phyloP scores from a whole-genome alignment of 2,329 filamentous ascomycete genomes.

The Aspergillus ruber region DNA sequence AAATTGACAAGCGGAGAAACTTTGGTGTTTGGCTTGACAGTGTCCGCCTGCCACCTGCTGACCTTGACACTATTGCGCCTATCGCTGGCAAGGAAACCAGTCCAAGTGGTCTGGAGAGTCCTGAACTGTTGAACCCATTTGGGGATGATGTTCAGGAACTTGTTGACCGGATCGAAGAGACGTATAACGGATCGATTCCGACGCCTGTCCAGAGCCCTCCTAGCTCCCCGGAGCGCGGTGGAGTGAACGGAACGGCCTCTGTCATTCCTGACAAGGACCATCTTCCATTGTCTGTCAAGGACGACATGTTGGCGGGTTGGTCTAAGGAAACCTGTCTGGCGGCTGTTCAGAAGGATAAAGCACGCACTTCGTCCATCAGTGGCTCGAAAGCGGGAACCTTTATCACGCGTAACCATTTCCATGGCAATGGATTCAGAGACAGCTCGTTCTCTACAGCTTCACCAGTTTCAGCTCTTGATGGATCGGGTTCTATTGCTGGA shows the following conservation, averaged over 20 bases:
- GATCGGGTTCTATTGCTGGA: conserved; percentile 10
- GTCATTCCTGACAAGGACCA: conserved; percentile 28
- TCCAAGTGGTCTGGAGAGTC: conserved; percentile 38
- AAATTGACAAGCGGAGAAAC: conserved; percentile 67
- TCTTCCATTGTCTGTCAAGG: conserved; percentile 61
- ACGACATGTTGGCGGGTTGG: conserved; percentile 76
- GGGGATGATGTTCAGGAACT: conserved; percentile 61
- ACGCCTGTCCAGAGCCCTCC: conserved; percentile 66
- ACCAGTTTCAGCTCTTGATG: conserved; percentile 13
- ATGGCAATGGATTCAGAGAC: conserved; percentile 24
- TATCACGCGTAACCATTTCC: conserved; percentile 20
- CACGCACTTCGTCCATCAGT: conserved; percentile 66
- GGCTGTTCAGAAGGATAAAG: conserved; percentile 58
- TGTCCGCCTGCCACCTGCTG: conserved; percentile 63
- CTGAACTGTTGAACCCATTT: conserved; percentile 61
- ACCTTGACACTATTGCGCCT: conserved; percentile 55
- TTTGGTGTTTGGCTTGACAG: conserved; percentile 74
- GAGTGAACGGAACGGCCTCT: conserved; percentile 30
- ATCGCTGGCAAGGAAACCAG: conserved; percentile 34
- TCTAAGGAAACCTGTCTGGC: conserved; percentile 66
- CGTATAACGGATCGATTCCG: conserved; percentile 57
- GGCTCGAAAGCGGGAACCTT: conserved; percentile 63
- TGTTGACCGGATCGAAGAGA: conserved; percentile 65
- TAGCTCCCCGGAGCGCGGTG: conserved; percentile 59
- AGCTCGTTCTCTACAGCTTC: conserved; percentile 25